Percentiles rank a stretch among this genome's conserved stretches.
Evolutionary conservation across 2,329 filamentous ascomycete genomes (phyloP).

Genomic region (Diplodia corticola): DNA sequence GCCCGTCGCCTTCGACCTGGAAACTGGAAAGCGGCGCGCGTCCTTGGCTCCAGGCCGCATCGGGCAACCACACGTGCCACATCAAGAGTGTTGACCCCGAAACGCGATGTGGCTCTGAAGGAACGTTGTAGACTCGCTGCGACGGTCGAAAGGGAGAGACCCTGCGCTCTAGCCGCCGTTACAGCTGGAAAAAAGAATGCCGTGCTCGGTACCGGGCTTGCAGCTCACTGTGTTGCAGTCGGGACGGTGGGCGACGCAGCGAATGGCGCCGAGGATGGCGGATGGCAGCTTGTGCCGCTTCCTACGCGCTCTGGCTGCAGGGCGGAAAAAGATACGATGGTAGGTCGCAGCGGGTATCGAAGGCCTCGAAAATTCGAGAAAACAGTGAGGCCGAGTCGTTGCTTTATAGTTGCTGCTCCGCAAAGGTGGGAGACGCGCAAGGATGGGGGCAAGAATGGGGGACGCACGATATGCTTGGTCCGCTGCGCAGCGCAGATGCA

Average conservation of each 20-base stretch:
- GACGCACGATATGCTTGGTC: background rate
- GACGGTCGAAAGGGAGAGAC: background rate
- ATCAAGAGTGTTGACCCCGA: background rate
- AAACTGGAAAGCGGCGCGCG: background rate
- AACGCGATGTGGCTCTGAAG: background rate
- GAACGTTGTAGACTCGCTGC: too few species aligned
- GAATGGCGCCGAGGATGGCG: background rate
- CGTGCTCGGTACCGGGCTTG: background rate
- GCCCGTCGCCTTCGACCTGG: background rate
- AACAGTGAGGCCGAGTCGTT: background rate
- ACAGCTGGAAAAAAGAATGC: background rate
- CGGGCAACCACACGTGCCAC: background rate
- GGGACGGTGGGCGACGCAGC: background rate
- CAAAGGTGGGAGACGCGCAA: constrained; percentile 3
- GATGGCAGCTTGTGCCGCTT: background rate
- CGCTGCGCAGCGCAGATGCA: background rate
- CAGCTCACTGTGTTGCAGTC: background rate
- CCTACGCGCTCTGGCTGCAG: too few species aligned
- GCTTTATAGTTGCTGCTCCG: background rate
- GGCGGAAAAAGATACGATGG: too few species aligned
- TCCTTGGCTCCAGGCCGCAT: background rate
- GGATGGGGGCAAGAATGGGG: constrained; percentile 16
- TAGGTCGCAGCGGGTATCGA: background rate
- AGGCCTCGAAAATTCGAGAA: background rate
- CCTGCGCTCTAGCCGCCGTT: background rate